phyloP scores from a whole-genome alignment of 331 rosid genomes.

The Cucumis variabilis region DNA sequence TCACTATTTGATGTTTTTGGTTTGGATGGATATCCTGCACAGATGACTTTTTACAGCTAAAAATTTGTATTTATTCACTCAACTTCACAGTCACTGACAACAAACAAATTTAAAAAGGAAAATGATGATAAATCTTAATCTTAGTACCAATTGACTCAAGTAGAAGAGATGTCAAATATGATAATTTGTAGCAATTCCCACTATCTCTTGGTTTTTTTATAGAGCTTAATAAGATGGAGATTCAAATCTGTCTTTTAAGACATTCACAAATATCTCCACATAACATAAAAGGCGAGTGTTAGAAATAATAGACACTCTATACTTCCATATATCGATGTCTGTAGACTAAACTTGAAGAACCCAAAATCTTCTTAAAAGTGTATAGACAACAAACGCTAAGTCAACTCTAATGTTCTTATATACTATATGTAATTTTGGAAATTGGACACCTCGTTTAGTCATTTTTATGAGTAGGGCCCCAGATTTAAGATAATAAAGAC shows the following conservation, averaged over 20 bases:
- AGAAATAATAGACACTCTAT: neutral
- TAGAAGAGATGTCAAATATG: neutral
- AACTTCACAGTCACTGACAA: neutral
- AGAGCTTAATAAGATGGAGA: neutral
- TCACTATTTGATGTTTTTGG: neutral
- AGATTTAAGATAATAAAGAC: too few species aligned
- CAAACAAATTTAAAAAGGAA: neutral
- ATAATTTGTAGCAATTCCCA: neutral
- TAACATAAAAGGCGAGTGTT: neutral
- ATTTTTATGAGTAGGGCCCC: too few species aligned
- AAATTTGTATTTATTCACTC: neutral
- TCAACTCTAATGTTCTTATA: too few species aligned
- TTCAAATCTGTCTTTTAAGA: neutral
- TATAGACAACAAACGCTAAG: too few species aligned
- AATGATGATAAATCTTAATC: neutral
- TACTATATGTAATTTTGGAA: too few species aligned
- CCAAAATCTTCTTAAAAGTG: too few species aligned
- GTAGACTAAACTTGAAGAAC: too few species aligned
- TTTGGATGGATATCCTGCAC: slow-evolving; percentile 1
- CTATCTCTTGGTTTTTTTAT: neutral
- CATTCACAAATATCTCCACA: neutral
- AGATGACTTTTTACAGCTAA: neutral
- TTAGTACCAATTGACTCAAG: neutral
- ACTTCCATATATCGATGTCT: too few species aligned
- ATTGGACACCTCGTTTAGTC: too few species aligned